Evolutionary conservation across 2,329 filamentous ascomycete species (phyloP).

Genomic region (Teratosphaeriaceae sp.): DNA sequence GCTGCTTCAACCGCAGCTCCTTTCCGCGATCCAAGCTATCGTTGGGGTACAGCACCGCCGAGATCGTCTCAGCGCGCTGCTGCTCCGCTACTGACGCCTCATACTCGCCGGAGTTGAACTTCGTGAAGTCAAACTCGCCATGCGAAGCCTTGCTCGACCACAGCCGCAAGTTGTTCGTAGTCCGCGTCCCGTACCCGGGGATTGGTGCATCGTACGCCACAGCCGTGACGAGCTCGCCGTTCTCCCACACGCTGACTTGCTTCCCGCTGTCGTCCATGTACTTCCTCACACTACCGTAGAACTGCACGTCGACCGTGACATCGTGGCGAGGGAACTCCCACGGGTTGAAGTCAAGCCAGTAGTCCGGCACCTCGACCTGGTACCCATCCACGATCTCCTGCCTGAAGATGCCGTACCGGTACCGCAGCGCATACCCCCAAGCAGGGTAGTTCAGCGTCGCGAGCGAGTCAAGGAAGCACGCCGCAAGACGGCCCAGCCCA

Average conservation of each 20-base stretch:
- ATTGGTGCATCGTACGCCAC: conserved; percentile 85
- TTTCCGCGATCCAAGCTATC: conserved; percentile 96
- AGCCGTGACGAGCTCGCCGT: conserved; percentile 85
- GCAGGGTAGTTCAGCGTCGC: conserved; percentile 92
- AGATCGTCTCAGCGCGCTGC: conserved; percentile 98
- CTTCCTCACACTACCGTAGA: conserved; percentile 81
- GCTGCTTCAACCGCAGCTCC: conserved; percentile 94
- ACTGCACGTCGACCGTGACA: conserved; percentile 93
- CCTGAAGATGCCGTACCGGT: conserved; percentile 95
- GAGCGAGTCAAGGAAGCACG: conserved; percentile 94
- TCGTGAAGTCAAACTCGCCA: conserved; percentile 98
- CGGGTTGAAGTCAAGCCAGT: conserved; percentile 98
- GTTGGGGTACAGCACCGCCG: conserved; percentile 93
- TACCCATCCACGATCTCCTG: conserved; percentile 98
- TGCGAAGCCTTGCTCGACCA: conserved; percentile 98
- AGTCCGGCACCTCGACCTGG: conserved; percentile 96
- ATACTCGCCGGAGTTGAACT: conserved; percentile 98
- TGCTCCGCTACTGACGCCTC: conserved; percentile 97
- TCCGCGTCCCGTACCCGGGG: conserved; percentile 80
- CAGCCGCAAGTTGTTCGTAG: conserved; percentile 92
- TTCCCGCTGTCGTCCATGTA: conserved; percentile 66
- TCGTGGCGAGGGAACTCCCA: conserved; percentile 98
- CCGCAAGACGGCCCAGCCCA: conserved; percentile 86
- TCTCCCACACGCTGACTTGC: conserved; percentile 72
- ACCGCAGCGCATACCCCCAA: conserved; percentile 94